A percentile compares a stretch with the other conserved stretches of the same genome.
These are phyloP conservation scores for Ilex asprella DNA, from an alignment of 257 asterid genomes.

Conservation along the genomic window DNA sequence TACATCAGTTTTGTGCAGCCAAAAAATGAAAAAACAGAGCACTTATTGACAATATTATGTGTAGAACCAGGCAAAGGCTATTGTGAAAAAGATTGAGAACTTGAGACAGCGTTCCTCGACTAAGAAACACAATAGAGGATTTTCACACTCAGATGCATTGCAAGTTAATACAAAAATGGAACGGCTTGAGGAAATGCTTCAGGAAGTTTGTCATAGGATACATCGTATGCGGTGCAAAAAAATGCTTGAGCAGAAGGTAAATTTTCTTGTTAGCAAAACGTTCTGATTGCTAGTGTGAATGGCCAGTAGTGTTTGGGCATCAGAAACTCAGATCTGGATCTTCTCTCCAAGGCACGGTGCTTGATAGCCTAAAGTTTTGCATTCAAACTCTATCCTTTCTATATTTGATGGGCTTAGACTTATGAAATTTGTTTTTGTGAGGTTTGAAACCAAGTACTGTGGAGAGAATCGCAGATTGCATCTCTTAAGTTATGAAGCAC, in stretches of 20 bases:
- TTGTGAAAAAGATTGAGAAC: conserved; percentile 41
- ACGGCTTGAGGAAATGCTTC: conserved; percentile 48
- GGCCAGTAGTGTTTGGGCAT: too few relatives aligned
- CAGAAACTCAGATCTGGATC: too few relatives aligned
- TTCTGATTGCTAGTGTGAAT: too few relatives aligned
- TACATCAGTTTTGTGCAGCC: too few relatives aligned
- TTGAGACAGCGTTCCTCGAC: conserved; percentile 33
- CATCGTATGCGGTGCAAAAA: conserved; percentile 38
- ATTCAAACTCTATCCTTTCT: too few relatives aligned
- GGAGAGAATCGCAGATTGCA: too few relatives aligned
- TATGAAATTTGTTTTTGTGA: too few relatives aligned
- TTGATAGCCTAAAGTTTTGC: too few relatives aligned
- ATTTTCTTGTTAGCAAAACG: neutral
- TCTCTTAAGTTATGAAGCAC: too few relatives aligned
- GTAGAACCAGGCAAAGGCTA: conserved; percentile 56
- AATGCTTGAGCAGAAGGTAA: conserved; percentile 61
- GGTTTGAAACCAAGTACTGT: too few relatives aligned
- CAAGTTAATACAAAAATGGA: conserved; percentile 38
- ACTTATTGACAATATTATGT: conserved; percentile 3
- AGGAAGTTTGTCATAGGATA: conserved; percentile 41
- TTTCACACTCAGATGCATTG: conserved; percentile 18
- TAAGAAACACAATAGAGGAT: conserved; percentile 16
- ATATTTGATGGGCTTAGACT: too few relatives aligned
- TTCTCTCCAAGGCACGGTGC: too few relatives aligned
- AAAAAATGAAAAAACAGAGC: neutral